Evolutionary conservation across 1,284 basidiomycete genomes (phyloP).

Genomic region (Puccinia brachypodii): DNA sequence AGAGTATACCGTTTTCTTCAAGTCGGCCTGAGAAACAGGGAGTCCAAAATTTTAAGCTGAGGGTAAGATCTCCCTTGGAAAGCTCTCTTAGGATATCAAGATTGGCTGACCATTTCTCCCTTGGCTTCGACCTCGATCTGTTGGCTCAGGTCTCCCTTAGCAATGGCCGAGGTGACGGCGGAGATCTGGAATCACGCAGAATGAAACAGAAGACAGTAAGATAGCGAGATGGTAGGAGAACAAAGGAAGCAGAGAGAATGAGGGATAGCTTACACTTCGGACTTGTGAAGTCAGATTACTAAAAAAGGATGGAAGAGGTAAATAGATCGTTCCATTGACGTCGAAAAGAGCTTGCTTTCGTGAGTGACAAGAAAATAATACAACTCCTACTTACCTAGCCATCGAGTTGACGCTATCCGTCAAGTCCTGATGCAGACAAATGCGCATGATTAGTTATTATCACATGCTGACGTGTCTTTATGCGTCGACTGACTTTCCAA

Average conservation of each 20-base stretch:
- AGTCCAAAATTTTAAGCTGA: not conserved
- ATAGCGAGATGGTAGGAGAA: not conserved
- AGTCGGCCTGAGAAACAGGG: slow-evolving; percentile 21
- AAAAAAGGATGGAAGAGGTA: slow-evolving; percentile 56
- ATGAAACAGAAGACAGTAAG: not conserved
- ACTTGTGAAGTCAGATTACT: slow-evolving; percentile 58
- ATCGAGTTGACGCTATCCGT: slow-evolving; percentile 58
- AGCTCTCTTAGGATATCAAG: too few relatives aligned
- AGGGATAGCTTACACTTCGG: slow-evolving; percentile 56
- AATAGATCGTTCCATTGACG: too few relatives aligned
- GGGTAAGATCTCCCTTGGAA: too few relatives aligned
- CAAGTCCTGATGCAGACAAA: slow-evolving; percentile 50
- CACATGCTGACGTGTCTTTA: too few relatives aligned
- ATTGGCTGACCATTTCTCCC: slow-evolving; percentile 56
- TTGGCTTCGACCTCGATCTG: slow-evolving; percentile 58
- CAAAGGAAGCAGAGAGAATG: not conserved
- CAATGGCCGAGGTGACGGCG: slow-evolving; percentile 57
- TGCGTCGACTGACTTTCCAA: slow-evolving; percentile 55
- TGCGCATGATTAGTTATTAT: not conserved
- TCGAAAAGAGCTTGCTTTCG: too few relatives aligned
- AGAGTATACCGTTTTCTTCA: slow-evolving; percentile 36
- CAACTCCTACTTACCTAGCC: slow-evolving; percentile 54
- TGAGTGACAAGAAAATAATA: too few relatives aligned
- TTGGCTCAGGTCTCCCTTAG: slow-evolving; percentile 57
- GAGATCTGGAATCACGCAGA: slow-evolving; percentile 48